Evolutionary conservation across 495 filamentous ascomycete genomes (phyloP), one percentile per base, ranked within the genome.

Genomic region (Neurospora cerealis): DNA sequence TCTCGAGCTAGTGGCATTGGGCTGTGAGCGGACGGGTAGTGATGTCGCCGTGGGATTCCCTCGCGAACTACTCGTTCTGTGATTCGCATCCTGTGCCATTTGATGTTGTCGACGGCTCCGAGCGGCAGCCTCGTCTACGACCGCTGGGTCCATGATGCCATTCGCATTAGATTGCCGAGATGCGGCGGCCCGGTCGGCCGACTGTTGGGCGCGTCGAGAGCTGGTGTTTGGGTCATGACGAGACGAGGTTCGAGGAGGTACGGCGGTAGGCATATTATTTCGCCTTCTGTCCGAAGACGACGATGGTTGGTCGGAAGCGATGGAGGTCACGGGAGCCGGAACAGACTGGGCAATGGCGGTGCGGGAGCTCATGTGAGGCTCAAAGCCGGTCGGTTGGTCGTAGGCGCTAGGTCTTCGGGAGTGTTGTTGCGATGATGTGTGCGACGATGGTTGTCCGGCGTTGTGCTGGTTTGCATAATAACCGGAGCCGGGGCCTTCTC

Each of bases 171-270:
- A 80, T 60, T 82, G 79, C 46, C 81, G 81, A 42, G 83, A 81
- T 75, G 81, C 80, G 69, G 83, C 75, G 5, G 80, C 73, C 42
- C 83, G 81, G 70, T 88, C 86, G 74, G 77, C 80, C 17, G 81
- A 74, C 72, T 83, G 80, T 39, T 81, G 79, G 28, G 81, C 77
- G 76, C 86, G 82, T 69, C 85, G 82, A 37, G 87, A 82, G 71
- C 76, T 83, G 7, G 84, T 81, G 21, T 79, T 79, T 5, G 78
- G 72, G 36, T 89, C 75, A 71, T 78, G 79, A 73, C 86, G 85
- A 72, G 89, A 91, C 13, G 89, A 91, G 2, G 89, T 91, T 72
- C 91, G 88, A 38, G 89, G 88, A 48, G 89, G 90, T 72, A 87
- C 88, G 73, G 87, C 86, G 79, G 82, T 79, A 72, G 80, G 78